These are phyloP conservation scores for Fragaria vesca DNA, from an alignment of 306 rosid species.

Conservation along the genomic window DNA sequence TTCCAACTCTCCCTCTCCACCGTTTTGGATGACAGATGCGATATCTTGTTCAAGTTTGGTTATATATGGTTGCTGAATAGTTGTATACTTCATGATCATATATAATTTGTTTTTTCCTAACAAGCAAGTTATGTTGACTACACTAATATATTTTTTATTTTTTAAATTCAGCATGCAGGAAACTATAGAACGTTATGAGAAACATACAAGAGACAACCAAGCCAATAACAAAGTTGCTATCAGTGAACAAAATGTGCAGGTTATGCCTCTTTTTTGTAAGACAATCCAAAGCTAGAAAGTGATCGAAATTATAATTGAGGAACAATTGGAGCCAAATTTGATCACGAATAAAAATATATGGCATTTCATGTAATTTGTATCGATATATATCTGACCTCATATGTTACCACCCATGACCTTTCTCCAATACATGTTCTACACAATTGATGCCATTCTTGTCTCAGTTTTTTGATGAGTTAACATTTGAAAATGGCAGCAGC, in stretches of 20 bases:
- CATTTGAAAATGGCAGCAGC: slow-evolving; percentile 42
- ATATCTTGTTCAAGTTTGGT: background rate
- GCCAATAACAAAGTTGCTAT: slow-evolving; percentile 21
- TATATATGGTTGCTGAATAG: background rate
- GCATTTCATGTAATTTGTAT: background rate
- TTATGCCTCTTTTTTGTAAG: slow-evolving; percentile 18
- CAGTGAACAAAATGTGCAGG: slow-evolving; percentile 58
- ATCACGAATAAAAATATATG: background rate
- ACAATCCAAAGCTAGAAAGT: background rate
- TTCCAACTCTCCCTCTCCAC: background rate
- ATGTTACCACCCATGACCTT: background rate
- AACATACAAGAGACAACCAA: slow-evolving; percentile 39
- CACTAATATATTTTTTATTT: slow-evolving; percentile 2
- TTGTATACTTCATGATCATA: background rate
- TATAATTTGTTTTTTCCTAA: background rate
- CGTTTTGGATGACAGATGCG: background rate
- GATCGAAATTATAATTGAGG: background rate
- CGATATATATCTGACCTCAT: background rate
- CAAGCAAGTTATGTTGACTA: background rate
- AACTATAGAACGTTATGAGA: slow-evolving; percentile 61
- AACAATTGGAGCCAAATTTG: background rate
- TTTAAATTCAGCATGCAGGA: slow-evolving; percentile 47
- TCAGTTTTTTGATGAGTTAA: background rate
- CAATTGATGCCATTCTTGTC: background rate
- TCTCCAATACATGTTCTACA: background rate